Conservation (phyloP, 768 basidiomycete genomes). For the Mycena indigotica region DNA sequence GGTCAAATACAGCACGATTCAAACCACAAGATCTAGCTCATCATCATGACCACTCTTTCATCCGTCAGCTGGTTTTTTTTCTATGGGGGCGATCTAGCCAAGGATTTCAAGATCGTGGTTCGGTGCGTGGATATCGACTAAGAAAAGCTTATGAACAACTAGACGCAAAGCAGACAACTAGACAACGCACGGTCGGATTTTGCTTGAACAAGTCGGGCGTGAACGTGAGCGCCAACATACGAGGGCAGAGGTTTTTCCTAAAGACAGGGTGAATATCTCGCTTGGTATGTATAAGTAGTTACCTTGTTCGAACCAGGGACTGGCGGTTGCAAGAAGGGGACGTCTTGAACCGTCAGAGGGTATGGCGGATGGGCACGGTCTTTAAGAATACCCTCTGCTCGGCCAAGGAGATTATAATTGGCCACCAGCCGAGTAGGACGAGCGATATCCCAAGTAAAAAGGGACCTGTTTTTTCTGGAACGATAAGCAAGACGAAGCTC, state of each 20-base stretch:
- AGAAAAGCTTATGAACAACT: no score
- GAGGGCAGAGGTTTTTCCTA: slow-evolving; percentile 22
- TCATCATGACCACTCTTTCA: no score
- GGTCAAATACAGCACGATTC: no score
- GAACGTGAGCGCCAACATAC: slow-evolving; percentile 8
- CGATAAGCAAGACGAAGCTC: slow-evolving; percentile 14
- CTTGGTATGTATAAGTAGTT: neutral
- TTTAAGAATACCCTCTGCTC: slow-evolving; percentile 7
- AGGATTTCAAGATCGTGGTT: no score
- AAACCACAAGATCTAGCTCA: no score
- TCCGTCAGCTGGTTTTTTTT: no score
- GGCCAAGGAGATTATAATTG: slow-evolving; percentile 10
- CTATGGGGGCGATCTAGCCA: no score
- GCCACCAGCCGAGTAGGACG: slow-evolving; percentile 4
- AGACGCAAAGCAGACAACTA: no score
- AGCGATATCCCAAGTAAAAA: slow-evolving; percentile 1
- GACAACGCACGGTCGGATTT: slow-evolving; percentile 9
- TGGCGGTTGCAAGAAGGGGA: neutral
- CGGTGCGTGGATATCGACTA: no score
- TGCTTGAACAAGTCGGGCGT: slow-evolving; percentile 10
- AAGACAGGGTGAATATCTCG: neutral
- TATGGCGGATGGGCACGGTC: neutral
- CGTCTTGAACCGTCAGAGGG: neutral
- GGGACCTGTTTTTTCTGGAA: neutral
- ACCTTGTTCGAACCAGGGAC: neutral